Conservation (phyloP, 129 eudicot genomes). For the Sambucus nigra region DNA sequence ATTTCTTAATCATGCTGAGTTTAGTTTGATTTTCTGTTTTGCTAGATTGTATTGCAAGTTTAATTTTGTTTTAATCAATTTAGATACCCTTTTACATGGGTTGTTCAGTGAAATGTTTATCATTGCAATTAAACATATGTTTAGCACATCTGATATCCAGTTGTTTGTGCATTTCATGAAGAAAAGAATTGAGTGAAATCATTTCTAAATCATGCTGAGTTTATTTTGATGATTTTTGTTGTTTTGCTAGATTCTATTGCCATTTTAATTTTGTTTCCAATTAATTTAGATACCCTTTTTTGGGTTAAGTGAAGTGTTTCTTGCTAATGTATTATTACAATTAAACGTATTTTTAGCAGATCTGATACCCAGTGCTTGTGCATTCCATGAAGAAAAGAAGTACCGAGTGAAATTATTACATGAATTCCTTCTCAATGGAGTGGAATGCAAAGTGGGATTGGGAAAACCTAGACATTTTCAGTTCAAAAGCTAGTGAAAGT, state of each 20-base stretch:
- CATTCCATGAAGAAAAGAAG: conserved; percentile 7
- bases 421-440: conserved; percentile 48
- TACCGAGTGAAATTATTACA: conserved; percentile 3
- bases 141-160: no score
- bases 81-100: background rate
- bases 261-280: no score
- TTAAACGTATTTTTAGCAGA: conserved; percentile 16
- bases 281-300: no score
- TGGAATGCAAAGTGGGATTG: conserved; percentile 79
- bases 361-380: conserved; percentile 14
- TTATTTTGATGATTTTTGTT: background rate
- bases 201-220: background rate
- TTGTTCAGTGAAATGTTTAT: no score
- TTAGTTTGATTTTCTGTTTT: conserved; percentile 1
- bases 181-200: background rate
- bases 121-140: no score
- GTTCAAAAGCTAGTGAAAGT: conserved; percentile 44
- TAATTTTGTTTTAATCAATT: no score
- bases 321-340: background rate
- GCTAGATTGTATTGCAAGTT: background rate
- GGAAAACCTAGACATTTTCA: conserved; percentile 47
- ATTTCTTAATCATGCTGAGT: background rate
- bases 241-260: no score
- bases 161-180: no score
- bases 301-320: no score